phyloP scores from a whole-genome alignment of 2,329 filamentous ascomycete species.

The Fusarium haematococcum region DNA sequence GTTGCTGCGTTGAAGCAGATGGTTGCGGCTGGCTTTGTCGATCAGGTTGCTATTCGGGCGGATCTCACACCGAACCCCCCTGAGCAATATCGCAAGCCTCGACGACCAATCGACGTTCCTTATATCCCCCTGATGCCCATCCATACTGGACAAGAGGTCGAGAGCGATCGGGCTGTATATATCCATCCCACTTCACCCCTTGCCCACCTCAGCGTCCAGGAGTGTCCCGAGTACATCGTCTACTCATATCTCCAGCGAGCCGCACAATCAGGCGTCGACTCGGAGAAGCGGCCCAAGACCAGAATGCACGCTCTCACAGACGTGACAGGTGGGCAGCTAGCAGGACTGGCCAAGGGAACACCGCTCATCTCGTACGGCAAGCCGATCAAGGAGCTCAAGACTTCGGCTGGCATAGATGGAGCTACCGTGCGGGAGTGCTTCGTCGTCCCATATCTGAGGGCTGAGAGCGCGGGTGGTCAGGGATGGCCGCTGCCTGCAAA shows the following conservation, averaged over 20 bases:
- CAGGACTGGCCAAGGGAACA: conserved; percentile 84
- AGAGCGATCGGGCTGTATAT: conserved; percentile 78
- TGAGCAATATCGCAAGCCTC: conserved; percentile 75
- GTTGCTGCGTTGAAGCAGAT: conserved; percentile 89
- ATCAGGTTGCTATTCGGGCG: conserved; percentile 92
- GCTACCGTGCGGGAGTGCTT: conserved; percentile 76
- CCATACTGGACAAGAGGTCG: conserved; percentile 53
- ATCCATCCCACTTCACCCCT: conserved; percentile 89
- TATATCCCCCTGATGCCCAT: conserved; percentile 88
- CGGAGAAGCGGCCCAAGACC: conserved; percentile 74
- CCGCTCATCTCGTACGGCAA: conserved; percentile 88
- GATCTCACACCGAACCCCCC: conserved; percentile 84
- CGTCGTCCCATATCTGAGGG: conserved; percentile 81
- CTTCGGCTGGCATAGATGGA: conserved; percentile 52
- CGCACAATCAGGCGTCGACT: conserved; percentile 61
- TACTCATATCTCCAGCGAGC: conserved; percentile 87
- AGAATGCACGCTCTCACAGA: conserved; percentile 91
- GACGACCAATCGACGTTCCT: conserved; percentile 90
- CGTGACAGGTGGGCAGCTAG: conserved; percentile 79
- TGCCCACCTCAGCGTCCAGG: conserved; percentile 73
- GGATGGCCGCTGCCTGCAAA: conserved; percentile 90
- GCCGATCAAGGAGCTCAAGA: conserved; percentile 84
- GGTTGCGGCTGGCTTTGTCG: conserved; percentile 90
- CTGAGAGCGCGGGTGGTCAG: conserved; percentile 73
- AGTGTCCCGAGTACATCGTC: conserved; percentile 88